Percentiles rank a stretch among this genome's conserved stretches.
Evolutionary conservation across 306 rosid species (phyloP).

Genomic region (Casuarina cunninghamiana): DNA sequence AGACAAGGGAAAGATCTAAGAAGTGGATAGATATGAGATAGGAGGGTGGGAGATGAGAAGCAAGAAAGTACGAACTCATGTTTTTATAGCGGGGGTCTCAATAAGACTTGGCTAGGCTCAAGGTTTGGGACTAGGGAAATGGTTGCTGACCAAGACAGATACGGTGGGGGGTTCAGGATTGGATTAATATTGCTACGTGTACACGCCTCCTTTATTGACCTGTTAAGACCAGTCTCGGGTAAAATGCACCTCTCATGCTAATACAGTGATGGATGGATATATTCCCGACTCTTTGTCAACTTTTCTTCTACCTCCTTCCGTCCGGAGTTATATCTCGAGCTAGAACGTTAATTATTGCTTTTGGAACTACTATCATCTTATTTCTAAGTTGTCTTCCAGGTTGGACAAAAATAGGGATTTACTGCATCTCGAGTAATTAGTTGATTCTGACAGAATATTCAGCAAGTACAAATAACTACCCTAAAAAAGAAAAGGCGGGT

Average conservation of each 20-base stretch:
- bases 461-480: too few species aligned
- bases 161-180: neutral
- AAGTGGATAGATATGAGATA: conserved; percentile 7
- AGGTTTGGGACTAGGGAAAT: conserved; percentile 13
- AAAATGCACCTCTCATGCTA: neutral
- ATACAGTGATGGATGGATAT: neutral
- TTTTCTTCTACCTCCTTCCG: neutral
- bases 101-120: conserved; percentile 21
- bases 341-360: too few species aligned
- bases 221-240: neutral
- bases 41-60: conserved; percentile 33
- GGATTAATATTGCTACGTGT: neutral
- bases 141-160: neutral
- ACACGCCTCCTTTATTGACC: too few species aligned
- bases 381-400: too few species aligned
- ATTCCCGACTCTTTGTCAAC: neutral
- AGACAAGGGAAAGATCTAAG: neutral
- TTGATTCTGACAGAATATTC: too few species aligned
- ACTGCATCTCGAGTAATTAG: too few species aligned
- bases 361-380: too few species aligned
- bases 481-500: too few species aligned
- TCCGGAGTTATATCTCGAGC: too few species aligned
- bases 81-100: conserved; percentile 49
- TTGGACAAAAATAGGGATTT: too few species aligned
- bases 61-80: conserved; percentile 4